phyloP scores from a whole-genome alignment of 2,329 filamentous ascomycete species.

The Xylaria sp. region DNA sequence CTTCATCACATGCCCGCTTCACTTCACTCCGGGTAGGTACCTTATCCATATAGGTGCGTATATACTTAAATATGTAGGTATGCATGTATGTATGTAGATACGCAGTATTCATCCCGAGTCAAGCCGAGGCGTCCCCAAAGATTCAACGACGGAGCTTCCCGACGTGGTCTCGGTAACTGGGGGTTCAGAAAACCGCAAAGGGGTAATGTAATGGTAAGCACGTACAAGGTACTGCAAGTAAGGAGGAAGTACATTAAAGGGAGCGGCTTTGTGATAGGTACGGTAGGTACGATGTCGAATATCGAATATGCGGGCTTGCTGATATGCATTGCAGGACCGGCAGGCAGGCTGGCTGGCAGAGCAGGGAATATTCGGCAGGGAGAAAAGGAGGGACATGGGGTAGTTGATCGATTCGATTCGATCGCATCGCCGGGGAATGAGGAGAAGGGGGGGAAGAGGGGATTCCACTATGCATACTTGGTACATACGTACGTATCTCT shows the following conservation, averaged over 20 bases:
- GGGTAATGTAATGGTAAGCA: no score
- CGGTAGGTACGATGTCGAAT: not conserved
- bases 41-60: no score
- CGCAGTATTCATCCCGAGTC: no score
- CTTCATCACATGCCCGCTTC: no score
- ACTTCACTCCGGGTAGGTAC: no score
- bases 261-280: not conserved
- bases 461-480: not conserved
- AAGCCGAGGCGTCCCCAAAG: no score
- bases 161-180: no score
- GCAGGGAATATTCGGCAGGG: not conserved
- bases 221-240: not conserved
- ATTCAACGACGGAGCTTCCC: no score
- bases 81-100: no score
- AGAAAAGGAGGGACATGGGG: not conserved
- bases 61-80: no score
- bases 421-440: not conserved
- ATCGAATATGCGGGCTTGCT: not conserved
- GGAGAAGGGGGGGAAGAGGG: not conserved
- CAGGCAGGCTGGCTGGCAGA: not conserved
- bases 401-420: no score
- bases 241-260: not conserved
- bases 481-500: not conserved
- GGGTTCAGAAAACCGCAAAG: no score
- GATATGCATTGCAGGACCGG: conserved; percentile 14